Evolutionary conservation across 2,329 filamentous ascomycete genomes (phyloP).

Genomic region (Monosporascus sp.): DNA sequence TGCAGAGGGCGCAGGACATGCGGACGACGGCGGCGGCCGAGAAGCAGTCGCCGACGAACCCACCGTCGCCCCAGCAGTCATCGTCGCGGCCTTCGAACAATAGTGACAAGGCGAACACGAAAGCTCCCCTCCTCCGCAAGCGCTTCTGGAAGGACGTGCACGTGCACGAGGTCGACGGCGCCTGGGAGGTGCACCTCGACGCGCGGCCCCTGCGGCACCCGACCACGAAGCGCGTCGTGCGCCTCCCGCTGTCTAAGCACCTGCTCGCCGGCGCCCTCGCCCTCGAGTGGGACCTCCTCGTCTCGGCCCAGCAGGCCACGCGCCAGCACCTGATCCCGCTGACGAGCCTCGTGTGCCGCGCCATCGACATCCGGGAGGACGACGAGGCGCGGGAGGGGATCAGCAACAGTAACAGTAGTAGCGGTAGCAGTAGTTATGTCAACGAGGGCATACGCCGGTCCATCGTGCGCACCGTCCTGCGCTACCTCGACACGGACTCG

Average conservation of each 20-base stretch:
- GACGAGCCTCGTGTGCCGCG: conserved; percentile 78
- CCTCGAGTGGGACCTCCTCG: conserved; percentile 86
- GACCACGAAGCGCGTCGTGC: conserved; percentile 64
- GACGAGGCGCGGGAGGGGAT: conserved; percentile 45
- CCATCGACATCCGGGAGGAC: conserved; percentile 70
- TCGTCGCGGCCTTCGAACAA: background rate
- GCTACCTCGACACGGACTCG: conserved; percentile 88
- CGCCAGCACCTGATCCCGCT: conserved; percentile 85
- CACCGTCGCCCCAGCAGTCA: too few relatives aligned
- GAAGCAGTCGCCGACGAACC: background rate
- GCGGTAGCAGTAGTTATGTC: conserved; percentile 7
- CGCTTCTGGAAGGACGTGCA: conserved; percentile 86
- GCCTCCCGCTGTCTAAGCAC: conserved; percentile 68
- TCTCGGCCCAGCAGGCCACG: conserved; percentile 75
- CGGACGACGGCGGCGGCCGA: conserved; percentile 22
- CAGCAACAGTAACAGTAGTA: background rate
- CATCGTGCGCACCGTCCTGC: conserved; percentile 66
- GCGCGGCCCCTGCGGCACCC: conserved; percentile 72
- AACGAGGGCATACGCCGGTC: conserved; percentile 50
- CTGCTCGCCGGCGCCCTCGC: conserved; percentile 82
- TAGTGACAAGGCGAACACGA: conserved; percentile 28
- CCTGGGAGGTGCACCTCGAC: conserved; percentile 69
- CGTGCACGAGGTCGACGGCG: conserved; percentile 60
- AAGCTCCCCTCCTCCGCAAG: conserved; percentile 47
- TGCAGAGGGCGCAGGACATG: conserved; percentile 46